Evolutionary conservation across 352 stramenopile genomes (phyloP).

Genomic region (Pythium graminicola): DNA sequence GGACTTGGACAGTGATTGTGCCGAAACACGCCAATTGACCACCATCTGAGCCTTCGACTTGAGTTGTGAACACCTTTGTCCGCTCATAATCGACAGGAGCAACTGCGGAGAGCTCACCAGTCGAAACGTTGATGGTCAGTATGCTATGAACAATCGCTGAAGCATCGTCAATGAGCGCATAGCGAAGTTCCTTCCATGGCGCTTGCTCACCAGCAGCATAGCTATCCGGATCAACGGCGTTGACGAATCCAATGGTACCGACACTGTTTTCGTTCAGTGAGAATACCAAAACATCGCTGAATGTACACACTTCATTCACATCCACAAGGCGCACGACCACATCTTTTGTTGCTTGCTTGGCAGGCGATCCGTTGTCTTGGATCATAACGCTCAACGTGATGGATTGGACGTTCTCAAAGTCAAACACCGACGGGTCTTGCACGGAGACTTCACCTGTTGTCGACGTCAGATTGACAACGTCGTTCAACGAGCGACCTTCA

Average conservation of each 20-base stretch:
- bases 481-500: background rate
- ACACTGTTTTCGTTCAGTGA: constrained; percentile 17
- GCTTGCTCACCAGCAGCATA: constrained; percentile 2
- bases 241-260: constrained; percentile 14
- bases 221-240: constrained; percentile 16
- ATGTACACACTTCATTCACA: constrained; percentile 21
- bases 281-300: constrained; percentile 9
- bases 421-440: constrained; percentile 10
- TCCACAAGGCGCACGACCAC: constrained; percentile 12
- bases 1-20: constrained; percentile 13
- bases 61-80: constrained; percentile 2
- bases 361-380: constrained; percentile 21
- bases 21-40: constrained; percentile 14
- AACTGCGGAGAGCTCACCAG: constrained; percentile 14
- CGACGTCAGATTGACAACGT: constrained; percentile 3
- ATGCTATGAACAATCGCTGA: background rate
- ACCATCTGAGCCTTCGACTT: constrained; percentile 19
- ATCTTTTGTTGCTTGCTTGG: background rate
- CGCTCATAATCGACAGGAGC: constrained; percentile 20
- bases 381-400: constrained; percentile 13
- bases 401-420: constrained; percentile 18
- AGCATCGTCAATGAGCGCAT: constrained; percentile 4
- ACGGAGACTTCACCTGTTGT: constrained; percentile 12
- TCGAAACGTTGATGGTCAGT: constrained; percentile 15
- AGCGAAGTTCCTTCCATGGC: constrained; percentile 13